Evolutionary conservation across 495 filamentous ascomycete genomes (phyloP), one percentile per base, ranked within the genome.

Genomic region (Penicillium bialowiezense): DNA sequence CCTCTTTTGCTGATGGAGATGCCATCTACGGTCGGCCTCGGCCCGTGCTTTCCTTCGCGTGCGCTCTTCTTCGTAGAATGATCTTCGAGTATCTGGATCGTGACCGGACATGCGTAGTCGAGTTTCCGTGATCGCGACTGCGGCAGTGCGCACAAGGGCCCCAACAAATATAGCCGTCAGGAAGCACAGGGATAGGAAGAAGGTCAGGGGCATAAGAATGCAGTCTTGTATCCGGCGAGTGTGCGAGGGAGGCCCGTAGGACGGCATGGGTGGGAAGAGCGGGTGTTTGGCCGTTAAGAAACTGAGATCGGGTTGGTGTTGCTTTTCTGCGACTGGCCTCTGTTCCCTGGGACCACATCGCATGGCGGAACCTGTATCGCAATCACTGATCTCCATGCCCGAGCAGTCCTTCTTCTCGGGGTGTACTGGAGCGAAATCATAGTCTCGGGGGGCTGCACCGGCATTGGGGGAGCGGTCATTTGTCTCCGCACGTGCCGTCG

Each of bases 181-280:
- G 60, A 96, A 95, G 1, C 73, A 73, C 3, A 95, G 68, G 18
- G 89, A 92, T 6, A 95, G 71, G 15, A 91, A 71, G 41, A 88
- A 85, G 0, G 90, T 90, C 0, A 82, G 70, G 12, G 72, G 48
- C 9, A 84, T 79, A 39, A 91, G 85, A 6, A 66, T 59, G 21
- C 72, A 65, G 60, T 77, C 86, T 50, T 89, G 85, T n/a, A 90
- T 20, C 28, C 80, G 73, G 32, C 84, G 70, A 20, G 85, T 46
- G 2, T 76, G 18, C 3, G 86, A 83, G 0, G 90, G 84, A 1
- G 90, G 85, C 0, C 87, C 88, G 53, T 96, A 96, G 3, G 89
- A 69, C 0, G 91, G 91, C 12, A 97, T 65, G 7, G 90, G 87
- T 9, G 92, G 92, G 57, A 97, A 97, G 1, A 96, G 68, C 7